Evolutionary conservation across 257 asterid species (phyloP), one percentile per base, ranked within the genome.

Genomic region (Nicotiana knightiana): DNA sequence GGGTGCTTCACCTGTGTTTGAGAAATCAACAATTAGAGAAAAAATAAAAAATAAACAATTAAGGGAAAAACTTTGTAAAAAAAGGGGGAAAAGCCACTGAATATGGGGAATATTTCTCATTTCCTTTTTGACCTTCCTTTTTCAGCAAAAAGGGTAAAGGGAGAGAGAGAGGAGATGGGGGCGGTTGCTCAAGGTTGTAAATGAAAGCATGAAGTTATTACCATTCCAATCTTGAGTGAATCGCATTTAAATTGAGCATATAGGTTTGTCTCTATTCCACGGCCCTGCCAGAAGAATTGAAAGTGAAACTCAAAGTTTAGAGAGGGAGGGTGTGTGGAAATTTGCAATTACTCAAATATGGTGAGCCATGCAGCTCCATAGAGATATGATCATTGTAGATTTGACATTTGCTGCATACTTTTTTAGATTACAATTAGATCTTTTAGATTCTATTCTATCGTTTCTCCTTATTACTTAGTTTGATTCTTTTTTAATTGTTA

Each of bases 221-320:
- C 99, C 99, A 96, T 94, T 55, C 94, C 97, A 85, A 94, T 91
- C 86, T 96, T 96, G 87, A 94, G 85, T 82, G 99, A 96, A 88
- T 94, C 99, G 26, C 99, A 94, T 85, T 89, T 92, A 79, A 96
- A 96, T 86, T 85, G 92, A 54, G 98, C 98, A 62, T 96, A 96
- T 62, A 96, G 93, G 91, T 96, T 96, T 9, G 99, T 96, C 88
- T 96, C 99, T 83, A 96, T 85, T 83, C 99, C 99, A 8, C 99
- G 98, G 67, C 99, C 99, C 99, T 95, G 91, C 55, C 65, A 75
- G 39, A 77, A 1, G 37, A 71, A 71, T 24, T 24, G 59, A 46
- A 24, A 43, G 61, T 43, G 21, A 71, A 71, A 37, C 24, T 24
- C 6, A 71, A 21, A 24, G 21, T 46, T 71, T 1, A 70, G 61